These are phyloP conservation scores for Colletotrichum cuscutae DNA, from an alignment of 2,329 filamentous ascomycete species.

Conservation along the genomic window DNA sequence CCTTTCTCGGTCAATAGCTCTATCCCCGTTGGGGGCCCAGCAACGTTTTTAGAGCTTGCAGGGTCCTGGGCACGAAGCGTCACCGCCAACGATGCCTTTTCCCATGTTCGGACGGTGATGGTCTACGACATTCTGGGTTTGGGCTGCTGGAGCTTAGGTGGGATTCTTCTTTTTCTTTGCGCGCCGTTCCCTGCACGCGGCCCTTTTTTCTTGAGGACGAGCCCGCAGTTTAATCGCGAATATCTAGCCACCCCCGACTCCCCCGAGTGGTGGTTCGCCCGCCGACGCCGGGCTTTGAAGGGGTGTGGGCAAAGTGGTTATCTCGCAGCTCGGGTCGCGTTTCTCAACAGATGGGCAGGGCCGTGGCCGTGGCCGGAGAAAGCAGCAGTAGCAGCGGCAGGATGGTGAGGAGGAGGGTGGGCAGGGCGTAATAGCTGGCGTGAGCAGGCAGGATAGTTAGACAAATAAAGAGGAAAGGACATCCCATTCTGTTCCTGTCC, in stretches of 20 bases:
- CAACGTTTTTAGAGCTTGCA: constrained; percentile 18
- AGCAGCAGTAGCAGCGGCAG: neutral
- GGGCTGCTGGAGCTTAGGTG: neutral
- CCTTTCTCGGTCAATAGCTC: constrained; percentile 5
- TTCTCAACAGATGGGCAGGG: constrained; percentile 22
- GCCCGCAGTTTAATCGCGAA: constrained; percentile 1
- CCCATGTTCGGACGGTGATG: constrained; percentile 2
- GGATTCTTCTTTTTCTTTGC: constrained; percentile 3
- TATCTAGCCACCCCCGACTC: neutral
- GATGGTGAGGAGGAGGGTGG: constrained; percentile 12
- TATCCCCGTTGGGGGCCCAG: neutral
- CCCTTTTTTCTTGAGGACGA: neutral
- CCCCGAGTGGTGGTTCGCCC: constrained; percentile 12
- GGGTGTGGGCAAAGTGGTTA: neutral
- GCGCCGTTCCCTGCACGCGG: constrained; percentile 14
- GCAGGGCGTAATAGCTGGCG: constrained; percentile 3
- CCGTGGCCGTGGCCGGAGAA: neutral
- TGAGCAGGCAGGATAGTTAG: constrained; percentile 4
- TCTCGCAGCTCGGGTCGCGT: neutral
- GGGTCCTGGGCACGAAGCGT: constrained; percentile 2
- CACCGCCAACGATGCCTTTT: neutral
- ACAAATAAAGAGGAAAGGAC: constrained; percentile 26
- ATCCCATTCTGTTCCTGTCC: neutral
- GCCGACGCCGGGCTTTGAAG: neutral
- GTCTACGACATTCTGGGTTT: neutral